A percentile compares a stretch with the other conserved stretches of the same genome.
phyloP scores from a whole-genome alignment of 2,329 filamentous ascomycete genomes.

The Bisporella sp. region DNA sequence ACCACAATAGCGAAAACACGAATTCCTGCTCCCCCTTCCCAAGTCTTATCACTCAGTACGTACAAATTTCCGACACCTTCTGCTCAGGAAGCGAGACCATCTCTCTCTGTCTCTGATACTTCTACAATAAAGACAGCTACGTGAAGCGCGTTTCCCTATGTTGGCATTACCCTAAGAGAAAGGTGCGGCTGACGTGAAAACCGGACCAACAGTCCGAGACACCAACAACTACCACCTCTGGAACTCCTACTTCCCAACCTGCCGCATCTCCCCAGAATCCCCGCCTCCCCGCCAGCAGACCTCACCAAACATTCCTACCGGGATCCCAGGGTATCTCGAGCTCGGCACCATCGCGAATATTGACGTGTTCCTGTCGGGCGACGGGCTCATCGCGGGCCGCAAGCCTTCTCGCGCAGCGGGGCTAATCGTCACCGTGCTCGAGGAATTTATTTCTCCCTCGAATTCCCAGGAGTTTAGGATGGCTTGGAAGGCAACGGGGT shows the following conservation, averaged over 20 bases:
- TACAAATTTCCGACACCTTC: too few relatives aligned
- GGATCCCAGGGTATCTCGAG: conserved; percentile 12
- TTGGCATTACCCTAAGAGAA: conserved; percentile 14
- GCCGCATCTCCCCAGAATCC: conserved; percentile 46
- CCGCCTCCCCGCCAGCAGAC: conserved; percentile 1
- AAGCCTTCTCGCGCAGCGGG: conserved; percentile 11
- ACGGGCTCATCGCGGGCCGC: conserved; percentile 9
- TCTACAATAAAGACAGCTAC: too few relatives aligned
- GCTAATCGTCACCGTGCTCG: conserved; percentile 10
- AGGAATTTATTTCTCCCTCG: conserved; percentile 7
- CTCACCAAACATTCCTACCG: conserved; percentile 9
- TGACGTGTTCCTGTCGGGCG: conserved; percentile 18
- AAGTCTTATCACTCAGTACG: not conserved
- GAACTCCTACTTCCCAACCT: conserved; percentile 56
- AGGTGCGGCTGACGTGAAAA: conserved; percentile 7
- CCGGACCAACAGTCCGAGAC: not conserved
- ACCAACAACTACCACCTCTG: conserved; percentile 6
- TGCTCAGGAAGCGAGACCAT: too few relatives aligned
- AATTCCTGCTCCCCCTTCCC: conserved; percentile 10
- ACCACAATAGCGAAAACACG: conserved; percentile 10
- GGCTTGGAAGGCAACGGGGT: conserved; percentile 32
- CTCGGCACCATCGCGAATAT: conserved; percentile 8
- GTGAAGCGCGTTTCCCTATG: conserved; percentile 5
- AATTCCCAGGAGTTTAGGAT: conserved; percentile 31
- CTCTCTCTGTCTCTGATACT: too few relatives aligned